Evolutionary conservation across 1,284 basidiomycete species (phyloP).

Genomic region (Ustilago esculenta): DNA sequence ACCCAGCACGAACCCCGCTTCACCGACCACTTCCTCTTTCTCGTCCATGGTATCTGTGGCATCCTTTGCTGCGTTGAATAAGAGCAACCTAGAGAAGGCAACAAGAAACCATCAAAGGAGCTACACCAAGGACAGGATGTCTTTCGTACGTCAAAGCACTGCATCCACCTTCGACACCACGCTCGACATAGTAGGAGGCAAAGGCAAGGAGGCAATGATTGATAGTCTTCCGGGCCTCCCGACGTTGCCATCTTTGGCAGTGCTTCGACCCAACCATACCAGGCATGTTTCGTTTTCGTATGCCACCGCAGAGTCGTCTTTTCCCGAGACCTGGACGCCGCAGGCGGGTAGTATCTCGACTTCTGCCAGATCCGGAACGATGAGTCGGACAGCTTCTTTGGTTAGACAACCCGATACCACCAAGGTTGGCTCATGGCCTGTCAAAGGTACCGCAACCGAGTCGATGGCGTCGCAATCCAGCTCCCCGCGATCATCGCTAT

Average conservation of each 20-base stretch:
- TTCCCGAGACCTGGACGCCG: too few relatives aligned
- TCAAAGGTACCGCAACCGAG: background rate
- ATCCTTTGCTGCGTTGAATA: background rate
- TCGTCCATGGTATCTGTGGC: background rate
- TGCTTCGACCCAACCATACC: background rate
- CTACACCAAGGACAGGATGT: background rate
- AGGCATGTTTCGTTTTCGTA: background rate
- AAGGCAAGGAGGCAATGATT: background rate
- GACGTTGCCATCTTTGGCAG: background rate
- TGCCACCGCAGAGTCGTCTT: background rate
- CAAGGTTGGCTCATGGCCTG: background rate
- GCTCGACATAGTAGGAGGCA: background rate
- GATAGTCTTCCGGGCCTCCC: background rate
- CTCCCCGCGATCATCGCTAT: background rate
- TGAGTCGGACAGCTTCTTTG: background rate
- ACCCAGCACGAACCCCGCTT: slow-evolving; percentile 32
- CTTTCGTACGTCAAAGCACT: background rate
- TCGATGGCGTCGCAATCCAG: background rate
- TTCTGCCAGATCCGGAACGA: background rate
- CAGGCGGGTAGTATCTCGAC: too few relatives aligned
- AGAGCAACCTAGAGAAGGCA: background rate
- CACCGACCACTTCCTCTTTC: background rate
- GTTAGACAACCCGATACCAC: background rate
- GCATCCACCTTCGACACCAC: background rate
- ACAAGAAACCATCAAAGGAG: background rate